These are phyloP conservation scores for Didymellaceae sp. DNA, from an alignment of 2,329 filamentous ascomycete genomes.

Conservation along the genomic window DNA sequence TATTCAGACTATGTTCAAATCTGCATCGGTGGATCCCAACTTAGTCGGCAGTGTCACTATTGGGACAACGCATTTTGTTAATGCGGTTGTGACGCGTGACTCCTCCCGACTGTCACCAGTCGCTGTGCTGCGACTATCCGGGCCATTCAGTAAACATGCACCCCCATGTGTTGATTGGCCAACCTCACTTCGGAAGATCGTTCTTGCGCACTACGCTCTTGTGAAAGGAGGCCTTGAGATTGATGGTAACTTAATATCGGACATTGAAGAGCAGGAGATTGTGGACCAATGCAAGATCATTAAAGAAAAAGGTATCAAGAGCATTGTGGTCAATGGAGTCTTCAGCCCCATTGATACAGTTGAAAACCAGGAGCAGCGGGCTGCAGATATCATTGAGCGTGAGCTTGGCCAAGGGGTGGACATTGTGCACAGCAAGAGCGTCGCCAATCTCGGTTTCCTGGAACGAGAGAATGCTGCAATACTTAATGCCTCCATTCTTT, in stretches of 20 bases:
- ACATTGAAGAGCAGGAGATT: conserved; percentile 55
- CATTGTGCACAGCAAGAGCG: conserved; percentile 59
- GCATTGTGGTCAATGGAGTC: conserved; percentile 63
- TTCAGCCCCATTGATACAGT: conserved; percentile 65
- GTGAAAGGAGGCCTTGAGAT: conserved; percentile 60
- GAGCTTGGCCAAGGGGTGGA: conserved; percentile 55
- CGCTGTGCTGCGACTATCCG: conserved; percentile 59
- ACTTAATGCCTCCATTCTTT: conserved; percentile 57
- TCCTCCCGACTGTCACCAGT: conserved; percentile 58
- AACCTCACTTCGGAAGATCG: conserved; percentile 51
- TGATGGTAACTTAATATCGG: conserved; percentile 55
- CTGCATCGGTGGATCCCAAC: conserved; percentile 37
- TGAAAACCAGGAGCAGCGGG: conserved; percentile 60
- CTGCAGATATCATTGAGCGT: conserved; percentile 55
- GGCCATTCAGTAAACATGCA: conserved; percentile 56
- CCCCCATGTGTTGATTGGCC: conserved; percentile 61
- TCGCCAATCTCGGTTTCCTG: conserved; percentile 59
- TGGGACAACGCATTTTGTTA: conserved; percentile 61
- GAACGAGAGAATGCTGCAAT: conserved; percentile 61
- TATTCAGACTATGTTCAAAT: conserved; percentile 47
- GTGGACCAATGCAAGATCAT: conserved; percentile 53
- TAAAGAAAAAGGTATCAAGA: conserved; percentile 52
- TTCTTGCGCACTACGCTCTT: conserved; percentile 54
- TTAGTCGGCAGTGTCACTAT: conserved; percentile 56
- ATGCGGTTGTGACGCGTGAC: conserved; percentile 60